Evolutionary conservation across 768 basidiomycete species (phyloP).

Genomic region (Lenzites betulinus): DNA sequence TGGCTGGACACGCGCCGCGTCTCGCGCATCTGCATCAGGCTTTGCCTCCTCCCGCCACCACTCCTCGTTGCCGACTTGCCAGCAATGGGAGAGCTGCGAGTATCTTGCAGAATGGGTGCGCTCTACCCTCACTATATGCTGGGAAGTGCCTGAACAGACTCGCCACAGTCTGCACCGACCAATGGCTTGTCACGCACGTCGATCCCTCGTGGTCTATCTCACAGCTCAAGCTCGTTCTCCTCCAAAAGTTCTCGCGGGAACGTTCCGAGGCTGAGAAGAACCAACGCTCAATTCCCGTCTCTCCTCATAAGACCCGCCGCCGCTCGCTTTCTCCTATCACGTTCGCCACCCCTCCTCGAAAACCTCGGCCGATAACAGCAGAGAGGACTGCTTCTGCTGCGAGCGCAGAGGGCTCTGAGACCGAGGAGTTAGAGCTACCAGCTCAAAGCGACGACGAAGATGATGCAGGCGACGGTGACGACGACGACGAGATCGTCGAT

Average conservation of each 20-base stretch:
- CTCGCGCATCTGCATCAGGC: neutral
- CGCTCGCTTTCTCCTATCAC: constrained; percentile 68
- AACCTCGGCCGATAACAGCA: neutral
- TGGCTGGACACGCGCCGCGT: constrained; percentile 1
- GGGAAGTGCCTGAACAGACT: neutral
- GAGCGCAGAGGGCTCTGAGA: constrained; percentile 6
- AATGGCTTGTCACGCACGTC: constrained; percentile 76
- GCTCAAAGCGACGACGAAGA: constrained; percentile 35
- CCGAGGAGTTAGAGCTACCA: constrained; percentile 15
- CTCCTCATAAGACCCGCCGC: constrained; percentile 29
- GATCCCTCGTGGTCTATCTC: constrained; percentile 60
- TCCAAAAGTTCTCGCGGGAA: constrained; percentile 51
- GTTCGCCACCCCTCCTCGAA: constrained; percentile 48
- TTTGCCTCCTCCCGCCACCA: constrained; percentile 4
- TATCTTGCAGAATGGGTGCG: constrained; percentile 62
- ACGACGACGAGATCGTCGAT: constrained; percentile 35
- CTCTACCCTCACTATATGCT: neutral
- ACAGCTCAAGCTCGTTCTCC: constrained; percentile 63
- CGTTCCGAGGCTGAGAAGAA: constrained; percentile 27
- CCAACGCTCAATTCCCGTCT: constrained; percentile 16
- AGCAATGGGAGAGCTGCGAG: constrained; percentile 35
- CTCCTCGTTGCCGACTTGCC: neutral
- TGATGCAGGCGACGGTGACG: constrained; percentile 35
- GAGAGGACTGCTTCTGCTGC: constrained; percentile 1
- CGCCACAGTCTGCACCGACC: constrained; percentile 61